Evolutionary conservation across 2,329 filamentous ascomycete species (phyloP), one percentile per base, ranked within the genome.

Genomic region (Monilinia polystroma): DNA sequence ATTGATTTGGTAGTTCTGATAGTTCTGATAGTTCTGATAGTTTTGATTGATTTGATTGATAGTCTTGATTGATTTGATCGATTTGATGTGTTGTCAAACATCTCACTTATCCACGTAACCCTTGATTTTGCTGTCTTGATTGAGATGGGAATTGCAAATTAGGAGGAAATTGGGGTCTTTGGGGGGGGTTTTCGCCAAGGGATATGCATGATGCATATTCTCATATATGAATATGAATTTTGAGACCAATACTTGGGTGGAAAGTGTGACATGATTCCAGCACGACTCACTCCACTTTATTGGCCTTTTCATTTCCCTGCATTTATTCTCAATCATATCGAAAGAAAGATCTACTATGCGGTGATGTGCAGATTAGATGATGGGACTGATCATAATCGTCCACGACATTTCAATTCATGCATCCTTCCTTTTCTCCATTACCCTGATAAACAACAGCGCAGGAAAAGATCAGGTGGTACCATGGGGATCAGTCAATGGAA

Each of bases 81-180:
- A 49, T 16, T 41, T 18, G 32, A 51, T 62, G 14, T 62, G 58
- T 51, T 62, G 58, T 62, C 58, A 62, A 62, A 51, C 58, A 52
- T 26, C 10, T n/a, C 38, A 62, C 51, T 51, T 26, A 52, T 62
- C 26, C 45, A 58, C 16, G 57, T 18, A 32, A 14, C 29, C 26
- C 43, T 35, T 35, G 3, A 23, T 23, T 12, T 26, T 26, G 26
- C 55, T 43, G 35, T 43, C 23, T 43, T 3, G 55, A 32, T 32
- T 52, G 4, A 52, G 43, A 59, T 49, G 57, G 6, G 3, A 49
- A 49, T 60, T 47, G 43, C 16, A 49, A 60, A 43, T 38, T 51
- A 62, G 45, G 32, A 60, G 58, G 58, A 62, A 26, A 62, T 62
- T 51, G 58, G 32, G 45, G 23, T 62, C 38, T 62, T 62, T n/a